Percentiles rank a stretch among this genome's conserved stretches.
Conservation (phyloP, 2,329 filamentous ascomycete genomes). For the Colletotrichum caudatum region DNA sequence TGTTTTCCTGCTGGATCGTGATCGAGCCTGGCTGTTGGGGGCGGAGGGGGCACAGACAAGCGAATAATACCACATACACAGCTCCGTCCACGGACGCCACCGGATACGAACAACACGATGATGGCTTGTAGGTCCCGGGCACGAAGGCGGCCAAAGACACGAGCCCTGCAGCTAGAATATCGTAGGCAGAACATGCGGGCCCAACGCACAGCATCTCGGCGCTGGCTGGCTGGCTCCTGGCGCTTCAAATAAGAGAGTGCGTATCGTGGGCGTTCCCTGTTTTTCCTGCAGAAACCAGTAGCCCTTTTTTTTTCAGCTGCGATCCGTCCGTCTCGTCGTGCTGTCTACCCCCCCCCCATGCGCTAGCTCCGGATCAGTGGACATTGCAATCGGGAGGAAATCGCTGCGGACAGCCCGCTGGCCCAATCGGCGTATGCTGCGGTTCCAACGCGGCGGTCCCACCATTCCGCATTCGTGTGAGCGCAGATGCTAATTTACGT, state of each 20-base stretch:
- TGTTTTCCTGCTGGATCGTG: background rate
- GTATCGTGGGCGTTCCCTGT: background rate
- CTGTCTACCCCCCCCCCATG: background rate
- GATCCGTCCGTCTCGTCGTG: background rate
- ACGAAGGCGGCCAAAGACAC: background rate
- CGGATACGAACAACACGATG: background rate
- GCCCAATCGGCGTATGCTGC: constrained; percentile 26
- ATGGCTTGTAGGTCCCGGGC: background rate
- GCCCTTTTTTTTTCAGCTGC: background rate
- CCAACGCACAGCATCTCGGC: background rate
- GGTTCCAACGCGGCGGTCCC: constrained; percentile 8
- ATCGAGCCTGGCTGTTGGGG: background rate
- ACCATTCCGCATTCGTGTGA: constrained; percentile 25
- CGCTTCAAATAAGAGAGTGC: background rate
- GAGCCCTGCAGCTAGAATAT: background rate
- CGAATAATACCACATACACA: background rate
- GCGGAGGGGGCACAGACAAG: background rate
- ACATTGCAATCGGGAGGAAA: constrained; percentile 2
- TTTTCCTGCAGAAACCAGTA: constrained; percentile 2
- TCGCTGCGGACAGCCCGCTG: background rate
- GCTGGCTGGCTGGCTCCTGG: background rate
- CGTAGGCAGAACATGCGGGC: background rate
- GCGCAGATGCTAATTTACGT: background rate
- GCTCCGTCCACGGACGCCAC: background rate
- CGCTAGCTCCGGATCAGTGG: constrained; percentile 24